Conservation (phyloP, 805 yeast species). For the Pichia exigua region DNA sequence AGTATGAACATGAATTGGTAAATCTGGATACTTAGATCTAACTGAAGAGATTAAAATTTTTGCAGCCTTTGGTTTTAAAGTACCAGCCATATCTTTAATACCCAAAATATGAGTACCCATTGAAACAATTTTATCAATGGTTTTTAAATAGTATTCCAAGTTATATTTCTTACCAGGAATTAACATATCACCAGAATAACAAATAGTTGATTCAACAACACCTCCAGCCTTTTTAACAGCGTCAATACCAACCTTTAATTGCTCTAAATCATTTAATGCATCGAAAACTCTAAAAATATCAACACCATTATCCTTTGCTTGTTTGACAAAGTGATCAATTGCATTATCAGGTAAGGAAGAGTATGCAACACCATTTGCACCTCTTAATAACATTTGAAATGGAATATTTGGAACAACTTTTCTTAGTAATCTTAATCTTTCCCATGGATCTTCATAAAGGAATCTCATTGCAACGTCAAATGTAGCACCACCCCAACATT, state of each 20-base stretch:
- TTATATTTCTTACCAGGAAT: constrained; percentile 94
- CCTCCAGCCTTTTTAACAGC: constrained; percentile 99
- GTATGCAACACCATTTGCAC: constrained; percentile 99
- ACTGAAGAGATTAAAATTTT: constrained; percentile 67
- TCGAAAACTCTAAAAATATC: constrained; percentile 98
- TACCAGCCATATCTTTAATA: constrained; percentile 99
- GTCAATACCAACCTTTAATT: constrained; percentile 92
- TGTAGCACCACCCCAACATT: constrained; percentile 99
- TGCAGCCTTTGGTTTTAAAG: constrained; percentile 94
- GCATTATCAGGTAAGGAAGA: constrained; percentile 98
- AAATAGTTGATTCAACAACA: constrained; percentile 96
- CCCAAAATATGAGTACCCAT: constrained; percentile 97
- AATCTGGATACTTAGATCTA: constrained; percentile 79
- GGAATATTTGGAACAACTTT: constrained; percentile 94
- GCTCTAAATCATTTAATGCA: constrained; percentile 94
- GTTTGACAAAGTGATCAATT: constrained; percentile 90
- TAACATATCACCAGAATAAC: constrained; percentile 99
- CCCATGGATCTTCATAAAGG: constrained; percentile 99
- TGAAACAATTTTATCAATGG: constrained; percentile 74
- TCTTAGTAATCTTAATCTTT: constrained; percentile 80
- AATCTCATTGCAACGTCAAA: constrained; percentile 98
- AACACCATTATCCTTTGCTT: constrained; percentile 93
- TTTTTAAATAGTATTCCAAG: constrained; percentile 75
- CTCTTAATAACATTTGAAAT: constrained; percentile 98
- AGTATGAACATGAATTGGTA: constrained; percentile 97